phyloP scores from a whole-genome alignment of 306 rosid genomes.

The Arachis stenosperma region DNA sequence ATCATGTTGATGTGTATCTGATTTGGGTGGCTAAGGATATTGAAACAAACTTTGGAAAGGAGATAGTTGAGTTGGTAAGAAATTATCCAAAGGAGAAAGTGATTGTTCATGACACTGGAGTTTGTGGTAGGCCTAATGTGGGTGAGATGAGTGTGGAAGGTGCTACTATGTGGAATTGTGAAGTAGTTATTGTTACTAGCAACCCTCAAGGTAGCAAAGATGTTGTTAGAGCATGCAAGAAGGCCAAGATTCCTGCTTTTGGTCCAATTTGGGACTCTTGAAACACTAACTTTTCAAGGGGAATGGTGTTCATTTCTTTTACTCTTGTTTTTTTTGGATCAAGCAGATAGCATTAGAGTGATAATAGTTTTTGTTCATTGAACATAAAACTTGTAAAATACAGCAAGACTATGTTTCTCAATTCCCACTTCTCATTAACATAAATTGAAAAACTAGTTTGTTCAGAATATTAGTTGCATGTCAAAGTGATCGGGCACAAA shows the following conservation, averaged over 20 bases:
- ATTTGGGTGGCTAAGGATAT: constrained; percentile 80
- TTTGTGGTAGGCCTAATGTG: constrained; percentile 67
- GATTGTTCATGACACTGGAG: constrained; percentile 65
- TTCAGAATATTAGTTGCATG: constrained; percentile 12
- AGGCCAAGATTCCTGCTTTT: constrained; percentile 50
- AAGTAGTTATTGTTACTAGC: constrained; percentile 74
- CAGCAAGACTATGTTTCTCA: background rate
- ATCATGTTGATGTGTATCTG: constrained; percentile 48
- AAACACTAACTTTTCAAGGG: constrained; percentile 22
- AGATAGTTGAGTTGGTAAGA: constrained; percentile 49
- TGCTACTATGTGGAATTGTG: constrained; percentile 57
- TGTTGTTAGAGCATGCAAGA: constrained; percentile 57
- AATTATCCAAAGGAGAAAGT: constrained; percentile 53
- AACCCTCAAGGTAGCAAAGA: constrained; percentile 76
- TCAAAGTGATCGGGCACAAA: background rate
- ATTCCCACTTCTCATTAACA: too few species aligned
- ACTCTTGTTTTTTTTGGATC: constrained; percentile 5
- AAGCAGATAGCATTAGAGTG: constrained; percentile 8
- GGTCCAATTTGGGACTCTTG: constrained; percentile 60
- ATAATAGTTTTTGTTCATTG: constrained; percentile 22
- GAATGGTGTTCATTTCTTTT: constrained; percentile 20
- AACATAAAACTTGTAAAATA: background rate
- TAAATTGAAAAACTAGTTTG: background rate
- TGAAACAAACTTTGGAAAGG: constrained; percentile 64
- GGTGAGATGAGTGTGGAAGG: constrained; percentile 58